Evolutionary conservation across 106 monocot species (phyloP).

Genomic region (Acorus calamus): DNA sequence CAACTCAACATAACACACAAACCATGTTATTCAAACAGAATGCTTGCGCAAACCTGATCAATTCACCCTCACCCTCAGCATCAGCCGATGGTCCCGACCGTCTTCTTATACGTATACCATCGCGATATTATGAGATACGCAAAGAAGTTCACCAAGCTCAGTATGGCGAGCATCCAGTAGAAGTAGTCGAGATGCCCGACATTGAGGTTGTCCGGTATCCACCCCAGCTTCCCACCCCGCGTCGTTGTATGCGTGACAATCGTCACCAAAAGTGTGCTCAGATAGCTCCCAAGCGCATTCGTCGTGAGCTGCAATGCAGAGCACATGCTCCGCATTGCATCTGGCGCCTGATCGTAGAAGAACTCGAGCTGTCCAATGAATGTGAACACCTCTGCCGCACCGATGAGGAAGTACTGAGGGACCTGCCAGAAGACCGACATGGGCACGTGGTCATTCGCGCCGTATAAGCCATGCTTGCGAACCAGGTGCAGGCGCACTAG

Average conservation of each 20-base stretch:
- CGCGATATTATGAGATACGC: conserved; percentile 30
- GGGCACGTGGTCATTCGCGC: conserved; percentile 17
- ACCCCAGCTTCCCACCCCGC: conserved; percentile 24
- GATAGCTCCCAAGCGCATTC: conserved; percentile 23
- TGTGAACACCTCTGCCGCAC: conserved; percentile 28
- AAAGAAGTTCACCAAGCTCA: conserved; percentile 26
- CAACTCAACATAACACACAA: too few species aligned
- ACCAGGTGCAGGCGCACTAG: conserved; percentile 22
- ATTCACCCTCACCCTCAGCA: too few species aligned
- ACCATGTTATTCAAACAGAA: too few species aligned
- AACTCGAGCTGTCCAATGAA: conserved; percentile 37
- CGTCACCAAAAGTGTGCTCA: conserved; percentile 33
- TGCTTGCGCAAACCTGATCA: too few species aligned
- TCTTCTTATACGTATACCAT: conserved; percentile 38
- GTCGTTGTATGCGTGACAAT: conserved; percentile 26
- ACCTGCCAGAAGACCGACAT: conserved; percentile 45
- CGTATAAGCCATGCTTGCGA: conserved; percentile 13
- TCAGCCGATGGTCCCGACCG: background rate
- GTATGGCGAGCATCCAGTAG: conserved; percentile 30
- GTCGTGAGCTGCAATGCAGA: conserved; percentile 30
- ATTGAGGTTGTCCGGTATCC: conserved; percentile 45
- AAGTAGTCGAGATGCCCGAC: conserved; percentile 42
- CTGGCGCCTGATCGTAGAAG: conserved; percentile 53
- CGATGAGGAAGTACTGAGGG: conserved; percentile 40
- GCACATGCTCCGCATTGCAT: conserved; percentile 44